A percentile compares a stretch with the other conserved stretches of the same genome.
These are phyloP conservation scores for Phalaenopsis aphrodite DNA, from an alignment of 106 monocot species.

Conservation along the genomic window DNA sequence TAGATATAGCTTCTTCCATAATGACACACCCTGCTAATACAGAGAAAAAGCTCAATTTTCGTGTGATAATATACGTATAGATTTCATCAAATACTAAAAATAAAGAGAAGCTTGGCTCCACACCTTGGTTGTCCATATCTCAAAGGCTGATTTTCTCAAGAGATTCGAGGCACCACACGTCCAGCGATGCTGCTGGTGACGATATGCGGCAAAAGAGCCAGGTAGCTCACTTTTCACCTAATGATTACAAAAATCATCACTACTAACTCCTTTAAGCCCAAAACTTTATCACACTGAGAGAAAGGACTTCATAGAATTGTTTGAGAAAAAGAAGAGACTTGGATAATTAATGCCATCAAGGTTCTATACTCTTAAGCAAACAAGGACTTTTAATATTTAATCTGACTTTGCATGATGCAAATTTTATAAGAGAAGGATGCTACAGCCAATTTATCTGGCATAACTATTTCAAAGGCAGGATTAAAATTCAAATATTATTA, in stretches of 20 bases:
- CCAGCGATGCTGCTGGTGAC: constrained; percentile 86
- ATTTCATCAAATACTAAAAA: neutral
- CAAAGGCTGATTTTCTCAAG: constrained; percentile 66
- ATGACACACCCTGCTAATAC: constrained; percentile 53
- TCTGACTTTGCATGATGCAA: neutral
- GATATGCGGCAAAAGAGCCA: constrained; percentile 68
- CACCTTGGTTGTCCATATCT: constrained; percentile 64
- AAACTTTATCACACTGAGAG: neutral
- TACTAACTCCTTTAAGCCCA: neutral
- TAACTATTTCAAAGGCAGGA: neutral
- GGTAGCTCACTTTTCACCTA: constrained; percentile 88
- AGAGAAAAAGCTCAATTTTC: neutral
- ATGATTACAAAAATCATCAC: neutral
- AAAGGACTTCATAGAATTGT: neutral
- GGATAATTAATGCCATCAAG: neutral
- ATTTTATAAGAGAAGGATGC: neutral
- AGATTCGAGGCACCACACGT: constrained; percentile 83
- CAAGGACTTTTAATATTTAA: neutral
- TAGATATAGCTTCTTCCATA: constrained; percentile 70
- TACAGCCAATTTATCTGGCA: neutral
- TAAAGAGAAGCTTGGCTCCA: constrained; percentile 5
- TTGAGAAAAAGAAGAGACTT: neutral
- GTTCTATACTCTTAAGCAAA: neutral
- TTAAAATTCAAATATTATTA: neutral
- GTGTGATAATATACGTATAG: neutral